phyloP scores from a whole-genome alignment of 768 basidiomycete species.

The Lentinula guzmanii region DNA sequence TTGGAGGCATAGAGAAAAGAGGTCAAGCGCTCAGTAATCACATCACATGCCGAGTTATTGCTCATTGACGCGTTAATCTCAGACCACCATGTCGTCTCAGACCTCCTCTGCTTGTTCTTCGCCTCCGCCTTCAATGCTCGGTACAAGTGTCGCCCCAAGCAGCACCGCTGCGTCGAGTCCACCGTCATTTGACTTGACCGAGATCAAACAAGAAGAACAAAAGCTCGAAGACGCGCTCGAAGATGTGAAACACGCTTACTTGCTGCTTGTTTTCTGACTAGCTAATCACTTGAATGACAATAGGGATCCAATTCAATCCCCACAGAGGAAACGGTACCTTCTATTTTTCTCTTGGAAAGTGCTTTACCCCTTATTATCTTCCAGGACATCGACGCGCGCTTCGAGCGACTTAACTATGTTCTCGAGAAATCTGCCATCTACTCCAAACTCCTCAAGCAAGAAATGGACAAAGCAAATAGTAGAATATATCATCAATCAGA shows the following conservation, averaged over 20 bases:
- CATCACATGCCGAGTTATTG: not conserved
- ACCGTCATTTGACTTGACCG: not conserved
- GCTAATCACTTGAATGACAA: not conserved
- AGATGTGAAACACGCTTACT: conserved; percentile 1
- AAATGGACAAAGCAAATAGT: conserved; percentile 62
- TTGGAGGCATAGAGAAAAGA: not conserved
- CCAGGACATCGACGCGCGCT: conserved; percentile 46
- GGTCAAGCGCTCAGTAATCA: no score
- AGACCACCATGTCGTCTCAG: not conserved
- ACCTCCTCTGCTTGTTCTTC: conserved; percentile 4
- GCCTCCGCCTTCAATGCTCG: not conserved
- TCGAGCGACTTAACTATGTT: conserved; percentile 53
- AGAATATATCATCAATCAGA: conserved; percentile 8
- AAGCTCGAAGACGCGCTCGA: not conserved
- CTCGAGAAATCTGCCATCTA: conserved; percentile 76
- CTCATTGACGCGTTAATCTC: conserved; percentile 1
- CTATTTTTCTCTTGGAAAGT: not conserved
- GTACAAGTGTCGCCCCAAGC: not conserved
- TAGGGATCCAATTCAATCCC: not conserved
- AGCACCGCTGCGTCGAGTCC: conserved; percentile 8
- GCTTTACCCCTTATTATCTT: not conserved
- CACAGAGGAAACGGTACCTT: not conserved
- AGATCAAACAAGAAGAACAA: not conserved
- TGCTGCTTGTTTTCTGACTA: not conserved
- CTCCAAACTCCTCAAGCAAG: conserved; percentile 60